Conservation (phyloP, 2,329 filamentous ascomycete species). For the Aspergillus piperis region DNA sequence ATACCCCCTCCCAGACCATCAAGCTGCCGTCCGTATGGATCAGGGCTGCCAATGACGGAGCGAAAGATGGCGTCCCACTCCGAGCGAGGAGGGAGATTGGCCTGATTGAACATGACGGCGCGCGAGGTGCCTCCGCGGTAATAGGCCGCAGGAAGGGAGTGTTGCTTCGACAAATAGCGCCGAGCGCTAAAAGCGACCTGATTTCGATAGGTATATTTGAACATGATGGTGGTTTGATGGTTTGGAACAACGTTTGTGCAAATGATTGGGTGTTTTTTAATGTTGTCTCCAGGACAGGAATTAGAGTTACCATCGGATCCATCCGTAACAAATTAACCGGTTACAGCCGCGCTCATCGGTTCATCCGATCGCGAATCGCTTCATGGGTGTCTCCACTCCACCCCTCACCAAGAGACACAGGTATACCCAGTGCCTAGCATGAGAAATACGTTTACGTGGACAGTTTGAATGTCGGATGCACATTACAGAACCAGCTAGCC, state of each 20-base stretch:
- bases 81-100: constrained; percentile 53
- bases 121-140: constrained; percentile 71
- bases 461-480: too few species aligned
- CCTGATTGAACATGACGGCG: constrained; percentile 60
- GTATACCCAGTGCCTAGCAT: too few species aligned
- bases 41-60: constrained; percentile 64
- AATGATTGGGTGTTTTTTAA: too few species aligned
- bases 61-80: constrained; percentile 59
- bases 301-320: not conserved
- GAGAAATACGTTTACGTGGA: too few species aligned
- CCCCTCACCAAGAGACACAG: too few species aligned
- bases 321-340: not conserved
- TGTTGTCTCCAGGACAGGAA: too few species aligned
- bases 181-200: not conserved
- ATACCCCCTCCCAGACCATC: constrained; percentile 71
- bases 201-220: not conserved
- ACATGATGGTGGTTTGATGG: not conserved
- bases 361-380: not conserved
- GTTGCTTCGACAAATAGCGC: not conserved
- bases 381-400: too few species aligned
- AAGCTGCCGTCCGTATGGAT: constrained; percentile 67
- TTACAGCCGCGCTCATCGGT: not conserved
- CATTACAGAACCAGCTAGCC: too few species aligned
- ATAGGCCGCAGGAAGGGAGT: constrained; percentile 55
- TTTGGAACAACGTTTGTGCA: too few species aligned